Evolutionary conservation across 2,329 filamentous ascomycete genomes (phyloP).

Genomic region (Cercospora citrullina): DNA sequence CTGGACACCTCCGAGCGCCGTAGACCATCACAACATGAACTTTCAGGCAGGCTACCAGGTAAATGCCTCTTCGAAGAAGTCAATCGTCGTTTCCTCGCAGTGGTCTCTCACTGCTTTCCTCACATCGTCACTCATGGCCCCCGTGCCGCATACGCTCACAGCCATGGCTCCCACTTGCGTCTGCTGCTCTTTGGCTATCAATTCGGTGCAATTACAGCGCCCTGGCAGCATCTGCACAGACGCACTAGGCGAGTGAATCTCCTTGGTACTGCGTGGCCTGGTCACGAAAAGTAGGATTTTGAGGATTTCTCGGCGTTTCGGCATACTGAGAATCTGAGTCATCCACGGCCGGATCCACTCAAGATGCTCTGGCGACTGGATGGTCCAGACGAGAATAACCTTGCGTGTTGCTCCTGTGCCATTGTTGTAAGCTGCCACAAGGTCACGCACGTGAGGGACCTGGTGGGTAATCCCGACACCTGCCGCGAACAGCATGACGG

Average conservation of each 20-base stretch:
- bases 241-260: constrained; percentile 72
- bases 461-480: constrained; percentile 96
- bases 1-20: background rate
- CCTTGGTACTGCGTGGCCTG: constrained; percentile 76
- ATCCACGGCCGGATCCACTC: constrained; percentile 95
- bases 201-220: constrained; percentile 73
- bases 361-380: constrained; percentile 82
- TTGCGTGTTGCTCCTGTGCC: constrained; percentile 76
- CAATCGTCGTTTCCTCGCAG: constrained; percentile 66
- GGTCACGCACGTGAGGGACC: constrained; percentile 78
- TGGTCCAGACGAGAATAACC: constrained; percentile 86
- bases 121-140: constrained; percentile 73
- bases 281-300: constrained; percentile 90
- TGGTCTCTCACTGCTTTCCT: constrained; percentile 64
- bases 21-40: background rate
- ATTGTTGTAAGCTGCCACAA: constrained; percentile 58
- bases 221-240: too few relatives aligned
- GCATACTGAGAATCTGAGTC: constrained; percentile 79
- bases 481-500: constrained; percentile 84
- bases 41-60: constrained; percentile 51
- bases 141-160: constrained; percentile 77
- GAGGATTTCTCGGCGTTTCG: constrained; percentile 76
- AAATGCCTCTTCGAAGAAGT: constrained; percentile 80
- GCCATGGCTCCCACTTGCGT: constrained; percentile 85
- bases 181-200: constrained; percentile 79